Evolutionary conservation across 2,329 filamentous ascomycete genomes (phyloP).

Genomic region (Arachnomyces sp.): DNA sequence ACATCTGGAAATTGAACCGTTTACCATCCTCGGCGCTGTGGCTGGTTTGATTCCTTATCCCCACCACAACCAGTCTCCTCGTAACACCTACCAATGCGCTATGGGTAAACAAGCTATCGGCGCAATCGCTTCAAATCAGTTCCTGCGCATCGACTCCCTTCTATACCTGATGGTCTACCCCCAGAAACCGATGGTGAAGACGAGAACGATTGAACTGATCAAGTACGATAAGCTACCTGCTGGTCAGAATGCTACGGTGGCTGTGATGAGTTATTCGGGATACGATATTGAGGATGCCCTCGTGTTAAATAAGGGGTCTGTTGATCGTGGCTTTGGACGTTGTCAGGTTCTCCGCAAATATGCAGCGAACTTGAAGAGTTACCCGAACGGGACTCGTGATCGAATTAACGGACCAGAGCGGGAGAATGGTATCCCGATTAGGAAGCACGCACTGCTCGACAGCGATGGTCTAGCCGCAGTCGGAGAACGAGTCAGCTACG

Average conservation of each 20-base stretch:
- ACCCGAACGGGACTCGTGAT: slow-evolving; percentile 67
- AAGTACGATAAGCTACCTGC: slow-evolving; percentile 96
- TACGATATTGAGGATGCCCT: slow-evolving; percentile 99
- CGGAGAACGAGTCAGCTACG: slow-evolving; percentile 66
- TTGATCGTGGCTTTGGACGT: slow-evolving; percentile 88
- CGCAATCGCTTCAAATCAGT: slow-evolving; percentile 96
- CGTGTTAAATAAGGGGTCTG: slow-evolving; percentile 90
- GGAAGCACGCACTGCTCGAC: slow-evolving; percentile 67
- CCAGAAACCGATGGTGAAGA: slow-evolving; percentile 95
- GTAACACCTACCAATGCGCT: slow-evolving; percentile 98
- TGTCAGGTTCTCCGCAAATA: slow-evolving; percentile 99
- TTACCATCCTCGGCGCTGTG: slow-evolving; percentile 90
- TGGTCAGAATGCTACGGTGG: slow-evolving; percentile 92
- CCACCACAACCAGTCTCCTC: slow-evolving; percentile 95
- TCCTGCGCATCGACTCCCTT: slow-evolving; percentile 90
- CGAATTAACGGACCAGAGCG: slow-evolving; percentile 55
- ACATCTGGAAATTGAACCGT: slow-evolving; percentile 95
- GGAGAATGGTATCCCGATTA: slow-evolving; percentile 52
- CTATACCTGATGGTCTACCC: slow-evolving; percentile 97
- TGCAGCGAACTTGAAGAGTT: slow-evolving; percentile 75
- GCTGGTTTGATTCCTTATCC: slow-evolving; percentile 95
- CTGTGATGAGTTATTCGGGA: slow-evolving; percentile 98
- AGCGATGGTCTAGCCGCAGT: slow-evolving; percentile 83
- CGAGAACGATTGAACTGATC: slow-evolving; percentile 89
- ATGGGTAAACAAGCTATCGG: slow-evolving; percentile 99